Evolutionary conservation across 331 rosid genomes (phyloP).

Genomic region (Dryas integrifolia): DNA sequence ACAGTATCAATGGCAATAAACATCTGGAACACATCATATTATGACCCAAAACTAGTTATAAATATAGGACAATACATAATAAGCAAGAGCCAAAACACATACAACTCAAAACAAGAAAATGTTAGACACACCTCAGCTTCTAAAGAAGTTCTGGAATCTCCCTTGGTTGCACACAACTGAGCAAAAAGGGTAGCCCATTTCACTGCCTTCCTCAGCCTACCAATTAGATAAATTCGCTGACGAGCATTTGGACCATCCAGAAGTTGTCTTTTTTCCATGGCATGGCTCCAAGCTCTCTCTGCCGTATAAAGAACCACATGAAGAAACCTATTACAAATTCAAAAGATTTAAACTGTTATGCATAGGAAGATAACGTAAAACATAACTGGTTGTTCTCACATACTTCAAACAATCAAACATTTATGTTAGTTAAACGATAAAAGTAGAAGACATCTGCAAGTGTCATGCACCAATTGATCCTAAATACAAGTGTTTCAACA

Average conservation of each 20-base stretch:
- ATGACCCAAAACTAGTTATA: background rate
- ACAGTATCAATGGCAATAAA: background rate
- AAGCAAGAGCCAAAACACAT: background rate
- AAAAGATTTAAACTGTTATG: conserved; percentile 24
- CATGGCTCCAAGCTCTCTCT: conserved; percentile 99
- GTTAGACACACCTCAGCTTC: conserved; percentile 81
- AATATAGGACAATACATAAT: background rate
- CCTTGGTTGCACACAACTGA: conserved; percentile 74
- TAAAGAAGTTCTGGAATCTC: conserved; percentile 90
- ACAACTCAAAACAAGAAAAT: conserved; percentile 10
- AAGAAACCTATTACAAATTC: conserved; percentile 66
- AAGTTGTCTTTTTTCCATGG: conserved; percentile 97
- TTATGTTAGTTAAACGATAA: background rate
- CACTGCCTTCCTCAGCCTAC: conserved; percentile 94
- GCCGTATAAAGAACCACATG: conserved; percentile 78
- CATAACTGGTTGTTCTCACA: background rate
- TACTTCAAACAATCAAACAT: background rate
- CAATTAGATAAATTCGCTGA: conserved; percentile 84
- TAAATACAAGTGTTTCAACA: background rate
- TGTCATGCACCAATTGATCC: background rate
- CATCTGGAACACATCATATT: background rate
- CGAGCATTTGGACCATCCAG: conserved; percentile 87
- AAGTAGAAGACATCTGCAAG: conserved; percentile 3
- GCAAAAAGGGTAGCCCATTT: conserved; percentile 86
- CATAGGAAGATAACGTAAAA: background rate